Base-by-base conservation (phyloP, 2,329 filamentous ascomycete genomes). In the Pseudocercospora crystallina region DNA sequence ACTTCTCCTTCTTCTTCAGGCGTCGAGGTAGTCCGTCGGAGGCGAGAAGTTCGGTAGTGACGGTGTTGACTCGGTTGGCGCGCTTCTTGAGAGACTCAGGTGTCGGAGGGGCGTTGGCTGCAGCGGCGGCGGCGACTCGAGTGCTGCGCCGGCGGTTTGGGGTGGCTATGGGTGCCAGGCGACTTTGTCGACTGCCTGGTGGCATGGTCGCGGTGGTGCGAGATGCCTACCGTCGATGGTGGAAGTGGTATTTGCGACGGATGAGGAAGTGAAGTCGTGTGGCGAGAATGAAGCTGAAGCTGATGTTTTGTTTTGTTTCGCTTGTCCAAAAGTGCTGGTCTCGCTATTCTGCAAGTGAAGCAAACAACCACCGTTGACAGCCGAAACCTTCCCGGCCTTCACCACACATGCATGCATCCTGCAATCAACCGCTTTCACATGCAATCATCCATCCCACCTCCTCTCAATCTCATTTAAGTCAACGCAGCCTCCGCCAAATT, bases 401-500 rank as follows among this genome's bases (percentile, higher is more conserved):
- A n/a, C 39, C 20, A 34, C 31, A 31, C 32, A 26, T 37, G 34
- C 35, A 26, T 26, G 43, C 43, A 45, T 32, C 43, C 36, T 35
- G 32, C 43, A 29, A 39, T 32, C 43, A 36, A 13, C 31, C 13
- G 10, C 26, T 17, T 7, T 32, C 20, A 47, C 34, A 26, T 39
- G 20, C 43, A 47, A 35, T 44, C 12, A 15, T 34, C 37, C 31
- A 2, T 20, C 10, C 12, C 15, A n/a, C 11, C n/a, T 11, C 15
- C 14, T 26, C 31, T 39, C 20, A n/a, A n/a, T 12, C 12, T 12
- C 13, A 40, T 31, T 20, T n/a, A 45, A 37, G 45, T 56, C 5
- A 56, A 35, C 8, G 53, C 58, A 11, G 60, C 60, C 10, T 53
- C 47, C 7, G 45, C 64, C n/a, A 81, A 57, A 57, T 80, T 79